Conservation (phyloP, 179 eudicot genomes). For the Spergularia azorica region DNA sequence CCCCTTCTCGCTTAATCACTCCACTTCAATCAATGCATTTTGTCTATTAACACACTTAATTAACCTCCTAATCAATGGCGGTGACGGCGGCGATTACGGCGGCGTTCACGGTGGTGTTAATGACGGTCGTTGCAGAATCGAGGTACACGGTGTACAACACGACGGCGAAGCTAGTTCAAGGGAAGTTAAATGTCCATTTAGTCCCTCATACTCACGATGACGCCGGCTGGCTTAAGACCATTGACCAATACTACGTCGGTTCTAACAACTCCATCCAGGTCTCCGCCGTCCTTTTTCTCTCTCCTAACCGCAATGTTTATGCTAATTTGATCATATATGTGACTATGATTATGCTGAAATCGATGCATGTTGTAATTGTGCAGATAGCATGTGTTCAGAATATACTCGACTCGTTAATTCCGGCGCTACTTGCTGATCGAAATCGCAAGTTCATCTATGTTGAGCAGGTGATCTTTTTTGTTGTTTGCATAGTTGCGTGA, state of each 20-base stretch:
- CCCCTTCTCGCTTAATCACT: not conserved
- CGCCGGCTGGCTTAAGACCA: conserved; percentile 90
- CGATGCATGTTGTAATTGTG: conserved; percentile 8
- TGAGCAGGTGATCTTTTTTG: conserved; percentile 52
- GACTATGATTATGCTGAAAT: not conserved
- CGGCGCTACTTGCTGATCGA: conserved; percentile 77
- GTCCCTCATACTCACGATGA: conserved; percentile 90
- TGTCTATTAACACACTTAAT: too few species aligned
- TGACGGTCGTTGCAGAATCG: not conserved
- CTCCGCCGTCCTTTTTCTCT: not conserved
- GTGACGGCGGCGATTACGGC: not conserved
- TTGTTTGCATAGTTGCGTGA: too few species aligned
- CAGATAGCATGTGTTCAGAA: conserved; percentile 92
- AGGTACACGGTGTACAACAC: conserved; percentile 55
- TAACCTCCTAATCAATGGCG: not conserved
- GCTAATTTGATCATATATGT: too few species aligned
- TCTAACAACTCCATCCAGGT: conserved; percentile 89
- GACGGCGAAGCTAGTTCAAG: conserved; percentile 45
- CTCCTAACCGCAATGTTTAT: too few species aligned
- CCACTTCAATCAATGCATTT: not conserved
- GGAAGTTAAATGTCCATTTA: conserved; percentile 78
- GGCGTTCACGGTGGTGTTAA: not conserved
- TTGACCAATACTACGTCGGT: conserved; percentile 93
- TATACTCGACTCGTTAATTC: conserved; percentile 70
- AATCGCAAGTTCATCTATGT: conserved; percentile 82